Evolutionary conservation across 495 filamentous ascomycete genomes (phyloP).

Genomic region (Trichocladium uniseriatum): DNA sequence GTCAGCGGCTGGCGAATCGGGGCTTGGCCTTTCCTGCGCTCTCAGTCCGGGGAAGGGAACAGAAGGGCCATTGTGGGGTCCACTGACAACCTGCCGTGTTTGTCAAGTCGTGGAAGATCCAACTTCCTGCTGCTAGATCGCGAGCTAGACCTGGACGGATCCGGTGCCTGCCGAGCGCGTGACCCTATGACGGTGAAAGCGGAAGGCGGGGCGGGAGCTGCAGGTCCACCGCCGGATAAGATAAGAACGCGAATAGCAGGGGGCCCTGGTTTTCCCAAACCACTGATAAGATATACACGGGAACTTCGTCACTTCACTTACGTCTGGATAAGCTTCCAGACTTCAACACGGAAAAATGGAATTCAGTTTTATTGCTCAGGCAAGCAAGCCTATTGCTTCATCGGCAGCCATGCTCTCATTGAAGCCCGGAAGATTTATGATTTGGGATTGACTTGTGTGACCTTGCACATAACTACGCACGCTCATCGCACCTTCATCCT

Average conservation of each 20-base stretch:
- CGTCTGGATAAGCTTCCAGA: background rate
- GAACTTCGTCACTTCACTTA: no score
- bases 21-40: background rate
- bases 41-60: background rate
- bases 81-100: background rate
- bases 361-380: no score
- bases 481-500: background rate
- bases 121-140: background rate
- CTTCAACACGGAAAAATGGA: background rate
- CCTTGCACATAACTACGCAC: no score
- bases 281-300: no score
- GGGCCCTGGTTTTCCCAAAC: background rate
- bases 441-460: no score
- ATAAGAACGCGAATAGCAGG: background rate
- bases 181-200: conserved; percentile 8
- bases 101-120: background rate
- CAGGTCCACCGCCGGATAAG: background rate
- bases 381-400: no score
- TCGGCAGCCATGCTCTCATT: no score
- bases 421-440: no score
- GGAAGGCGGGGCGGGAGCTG: background rate
- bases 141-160: background rate
- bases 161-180: conserved; percentile 7
- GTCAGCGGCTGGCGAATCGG: conserved; percentile 1
- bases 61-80: background rate